Conservation (phyloP, 345 rosid genomes). For the Acer campestre region DNA sequence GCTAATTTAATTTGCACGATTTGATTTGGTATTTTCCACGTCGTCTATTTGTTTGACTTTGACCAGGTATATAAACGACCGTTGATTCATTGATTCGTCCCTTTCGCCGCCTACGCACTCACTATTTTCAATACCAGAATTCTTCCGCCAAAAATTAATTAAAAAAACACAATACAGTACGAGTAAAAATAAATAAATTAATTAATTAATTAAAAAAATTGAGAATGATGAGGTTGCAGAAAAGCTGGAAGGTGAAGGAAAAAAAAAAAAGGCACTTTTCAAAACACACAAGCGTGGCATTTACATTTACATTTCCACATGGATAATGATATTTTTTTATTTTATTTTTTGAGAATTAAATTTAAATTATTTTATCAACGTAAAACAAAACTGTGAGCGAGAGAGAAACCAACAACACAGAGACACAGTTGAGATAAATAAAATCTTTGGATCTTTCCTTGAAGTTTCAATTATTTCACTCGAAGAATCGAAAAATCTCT, state of each 20-base stretch:
- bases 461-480: too few relatives aligned
- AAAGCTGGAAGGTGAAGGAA: neutral
- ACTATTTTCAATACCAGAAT: neutral
- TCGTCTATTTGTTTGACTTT: neutral
- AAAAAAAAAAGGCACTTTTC: slow-evolving; percentile 17
- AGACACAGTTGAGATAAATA: neutral
- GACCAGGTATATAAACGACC: neutral
- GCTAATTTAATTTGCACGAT: neutral
- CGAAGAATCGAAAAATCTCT: neutral
- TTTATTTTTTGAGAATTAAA: too few relatives aligned
- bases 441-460: neutral
- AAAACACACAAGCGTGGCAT: slow-evolving; percentile 1
- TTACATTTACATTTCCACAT: neutral
- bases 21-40: slow-evolving; percentile 1
- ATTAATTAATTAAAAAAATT: too few relatives aligned
- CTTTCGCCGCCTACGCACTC: neutral
- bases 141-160: neutral
- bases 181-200: too few relatives aligned
- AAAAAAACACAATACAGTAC: too few relatives aligned
- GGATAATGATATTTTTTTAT: neutral
- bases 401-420: neutral
- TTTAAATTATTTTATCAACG: neutral
- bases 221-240: slow-evolving; percentile 18
- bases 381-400: too few relatives aligned
- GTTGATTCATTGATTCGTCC: slow-evolving; percentile 9